Percentiles rank a stretch among this genome's conserved stretches.
phyloP scores from a whole-genome alignment of 768 basidiomycete genomes.

The Leccinum rimulosum region DNA sequence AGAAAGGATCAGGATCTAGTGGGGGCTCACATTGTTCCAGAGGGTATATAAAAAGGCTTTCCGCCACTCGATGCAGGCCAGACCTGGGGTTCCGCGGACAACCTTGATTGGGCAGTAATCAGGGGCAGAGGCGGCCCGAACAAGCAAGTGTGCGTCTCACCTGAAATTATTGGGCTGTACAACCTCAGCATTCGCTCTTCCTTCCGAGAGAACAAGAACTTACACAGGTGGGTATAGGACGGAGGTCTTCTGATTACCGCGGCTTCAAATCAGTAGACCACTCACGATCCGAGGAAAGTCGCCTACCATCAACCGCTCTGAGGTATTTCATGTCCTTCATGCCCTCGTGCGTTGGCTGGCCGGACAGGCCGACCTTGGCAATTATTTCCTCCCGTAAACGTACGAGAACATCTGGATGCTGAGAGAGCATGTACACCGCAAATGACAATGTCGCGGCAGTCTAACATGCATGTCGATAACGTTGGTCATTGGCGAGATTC shows the following conservation, averaged over 20 bases:
- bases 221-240: conserved; percentile 32
- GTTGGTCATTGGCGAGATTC: neutral
- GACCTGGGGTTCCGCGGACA: conserved; percentile 12
- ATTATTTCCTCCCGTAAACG: conserved; percentile 59
- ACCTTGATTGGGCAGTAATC: conserved; percentile 10
- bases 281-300: neutral
- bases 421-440: conserved; percentile 46
- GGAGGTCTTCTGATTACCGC: conserved; percentile 27
- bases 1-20: neutral
- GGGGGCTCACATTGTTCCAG: conserved; percentile 26
- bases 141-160: conserved; percentile 3
- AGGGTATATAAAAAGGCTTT: conserved; percentile 55
- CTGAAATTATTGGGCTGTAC: conserved; percentile 21
- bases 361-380: conserved; percentile 45
- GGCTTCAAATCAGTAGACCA: conserved; percentile 1
- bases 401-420: conserved; percentile 44
- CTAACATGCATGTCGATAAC: neutral
- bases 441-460: conserved; percentile 37
- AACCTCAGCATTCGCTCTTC: conserved; percentile 1
- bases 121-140: neutral
- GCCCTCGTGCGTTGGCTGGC: conserved; percentile 52
- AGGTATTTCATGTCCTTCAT: conserved; percentile 63
- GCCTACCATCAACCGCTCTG: conserved; percentile 59
- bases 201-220: neutral
- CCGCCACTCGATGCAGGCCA: conserved; percentile 26